Conservation (phyloP, 1,139 yeast genomes). For the Pichia sp. region DNA sequence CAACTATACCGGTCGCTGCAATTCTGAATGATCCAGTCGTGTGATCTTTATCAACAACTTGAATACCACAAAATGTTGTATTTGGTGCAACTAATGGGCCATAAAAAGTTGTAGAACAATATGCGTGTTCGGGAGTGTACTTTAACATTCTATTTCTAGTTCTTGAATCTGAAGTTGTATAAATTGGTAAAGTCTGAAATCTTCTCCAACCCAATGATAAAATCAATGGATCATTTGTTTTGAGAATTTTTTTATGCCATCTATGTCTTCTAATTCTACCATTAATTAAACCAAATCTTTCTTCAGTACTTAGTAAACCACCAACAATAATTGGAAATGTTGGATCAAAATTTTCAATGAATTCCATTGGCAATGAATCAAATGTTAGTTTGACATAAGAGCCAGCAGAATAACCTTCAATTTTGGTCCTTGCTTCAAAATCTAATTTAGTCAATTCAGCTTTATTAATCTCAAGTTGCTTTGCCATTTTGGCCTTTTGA, state of each 20-base stretch:
- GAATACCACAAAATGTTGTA: conserved; percentile 95
- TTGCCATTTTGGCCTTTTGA: conserved; percentile 94
- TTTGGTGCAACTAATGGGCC: conserved; percentile 97
- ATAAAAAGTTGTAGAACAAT: conserved; percentile 91
- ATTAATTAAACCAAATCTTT: conserved; percentile 86
- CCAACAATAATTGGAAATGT: conserved; percentile 82
- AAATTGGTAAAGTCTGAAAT: conserved; percentile 92
- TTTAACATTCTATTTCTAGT: conserved; percentile 97
- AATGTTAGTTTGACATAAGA: conserved; percentile 88
- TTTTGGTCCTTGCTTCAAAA: conserved; percentile 61
- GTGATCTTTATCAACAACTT: conserved; percentile 72
- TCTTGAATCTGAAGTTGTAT: conserved; percentile 94
- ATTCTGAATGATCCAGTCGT: conserved; percentile 90
- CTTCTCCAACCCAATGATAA: conserved; percentile 97
- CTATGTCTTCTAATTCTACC: conserved; percentile 95
- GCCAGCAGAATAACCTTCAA: conserved; percentile 93
- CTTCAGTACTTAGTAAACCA: conserved; percentile 84
- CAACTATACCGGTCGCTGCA: conserved; percentile 96
- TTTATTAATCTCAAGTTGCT: conserved; percentile 89
- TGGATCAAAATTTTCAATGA: conserved; percentile 80
- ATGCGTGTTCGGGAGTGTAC: conserved; percentile 97
- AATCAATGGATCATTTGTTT: conserved; percentile 92
- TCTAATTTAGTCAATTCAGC: conserved; percentile 73
- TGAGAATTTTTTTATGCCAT: conserved; percentile 96
- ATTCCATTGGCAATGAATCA: conserved; percentile 82